Base-by-base conservation (phyloP, 2,329 filamentous ascomycete genomes). In the Aspergillus sp. region DNA sequence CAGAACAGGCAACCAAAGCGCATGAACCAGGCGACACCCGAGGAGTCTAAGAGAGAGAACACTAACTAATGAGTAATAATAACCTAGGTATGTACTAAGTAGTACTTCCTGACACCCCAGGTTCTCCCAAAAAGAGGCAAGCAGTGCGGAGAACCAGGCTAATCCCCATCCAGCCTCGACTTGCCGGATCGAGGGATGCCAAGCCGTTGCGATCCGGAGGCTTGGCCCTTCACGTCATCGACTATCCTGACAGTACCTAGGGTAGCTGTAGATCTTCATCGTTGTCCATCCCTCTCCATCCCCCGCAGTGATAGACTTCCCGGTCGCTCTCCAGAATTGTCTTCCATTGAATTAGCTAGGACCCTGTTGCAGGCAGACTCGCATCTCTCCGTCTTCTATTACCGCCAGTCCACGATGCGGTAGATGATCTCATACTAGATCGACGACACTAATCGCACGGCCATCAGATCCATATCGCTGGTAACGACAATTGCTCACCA, bases 91-190 rank as follows among this genome's bases (percentile, higher is more conserved):
- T n/a, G n/a, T n/a, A n/a, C n/a, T n/a, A n/a, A n/a, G n/a, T n/a
- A n/a, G n/a, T n/a, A n/a, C n/a, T n/a, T n/a, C n/a, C n/a, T 6
- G 22, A 22, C 22, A 22, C 22, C 22, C 22, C 22, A 22, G 22
- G 22, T 22, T 22, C 22, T 22, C 22, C 7, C 22, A n/a, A n/a
- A n/a, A n/a, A n/a, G n/a, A 10, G 72, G 14, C 43, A 46, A 45
- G 69, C 67, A 1, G 58, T 63, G 44, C 69, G 63, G 17, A 46
- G 42, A 33, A 38, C 35, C 35, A 38, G 35, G 2, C 35, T 38
- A 11, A 11, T 41, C 35, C 20, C 41, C 22, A 46, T 46, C 20
- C 46, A 41, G 30, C 9, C 43, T 35, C 13, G n/a, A 16, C 13
- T 43, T 33, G 49, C 38, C 47, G 40, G 13, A 54, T 46, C 38